phyloP scores from a whole-genome alignment of 1,284 basidiomycete genomes.

The Schizophyllum amplum region DNA sequence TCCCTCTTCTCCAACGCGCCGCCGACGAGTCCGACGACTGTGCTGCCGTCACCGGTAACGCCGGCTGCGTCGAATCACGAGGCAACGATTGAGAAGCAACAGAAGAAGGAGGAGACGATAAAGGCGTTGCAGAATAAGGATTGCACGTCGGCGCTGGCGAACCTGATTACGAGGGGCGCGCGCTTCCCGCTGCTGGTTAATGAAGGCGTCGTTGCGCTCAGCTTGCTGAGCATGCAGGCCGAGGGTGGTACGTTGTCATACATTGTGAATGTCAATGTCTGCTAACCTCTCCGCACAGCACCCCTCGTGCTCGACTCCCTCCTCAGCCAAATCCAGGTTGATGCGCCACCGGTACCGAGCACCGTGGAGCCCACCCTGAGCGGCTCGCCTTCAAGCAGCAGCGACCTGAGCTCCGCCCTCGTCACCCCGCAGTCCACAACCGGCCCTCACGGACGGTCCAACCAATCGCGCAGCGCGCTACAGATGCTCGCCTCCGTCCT shows the following conservation, averaged over 20 bases:
- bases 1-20: slow-evolving; percentile 55
- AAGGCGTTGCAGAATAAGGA: slow-evolving; percentile 41
- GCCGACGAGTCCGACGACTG: slow-evolving; percentile 20
- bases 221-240: slow-evolving; percentile 62
- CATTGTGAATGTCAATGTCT: slow-evolving; percentile 11
- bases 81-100: slow-evolving; percentile 28
- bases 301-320: slow-evolving; percentile 53
- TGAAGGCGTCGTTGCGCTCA: slow-evolving; percentile 82
- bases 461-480: slow-evolving; percentile 42
- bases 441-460: slow-evolving; percentile 26
- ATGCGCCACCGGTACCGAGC: slow-evolving; percentile 15
- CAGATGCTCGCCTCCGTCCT: slow-evolving; percentile 60
- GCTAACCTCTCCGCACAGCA: too few species aligned
- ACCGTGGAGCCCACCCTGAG: background rate
- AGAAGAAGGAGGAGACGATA: slow-evolving; percentile 48
- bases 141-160: slow-evolving; percentile 56
- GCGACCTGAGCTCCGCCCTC: slow-evolving; percentile 35
- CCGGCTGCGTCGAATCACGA: slow-evolving; percentile 13
- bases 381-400: slow-evolving; percentile 19
- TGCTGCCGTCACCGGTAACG: slow-evolving; percentile 6
- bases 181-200: slow-evolving; percentile 84
- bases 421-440: slow-evolving; percentile 28
- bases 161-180: slow-evolving; percentile 68
- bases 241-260: slow-evolving; percentile 39
- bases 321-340: slow-evolving; percentile 39